Conservation (phyloP, 257 asterid genomes). For the Solanum gandarillasii region DNA sequence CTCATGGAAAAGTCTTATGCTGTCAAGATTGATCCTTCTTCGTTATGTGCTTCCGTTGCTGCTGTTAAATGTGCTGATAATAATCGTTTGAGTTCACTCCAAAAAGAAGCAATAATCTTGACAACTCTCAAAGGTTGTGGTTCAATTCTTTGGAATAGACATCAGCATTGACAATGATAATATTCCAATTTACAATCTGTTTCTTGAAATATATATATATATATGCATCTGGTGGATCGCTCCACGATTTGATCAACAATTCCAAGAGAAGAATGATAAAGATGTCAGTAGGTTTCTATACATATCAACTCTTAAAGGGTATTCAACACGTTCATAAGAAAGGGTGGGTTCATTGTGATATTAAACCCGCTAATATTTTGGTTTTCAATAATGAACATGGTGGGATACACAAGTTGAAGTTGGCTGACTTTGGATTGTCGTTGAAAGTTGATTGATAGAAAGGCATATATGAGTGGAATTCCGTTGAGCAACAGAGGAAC, state of each 20-base stretch:
- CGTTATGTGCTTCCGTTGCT: background rate
- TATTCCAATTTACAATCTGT: background rate
- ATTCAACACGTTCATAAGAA: too few species aligned
- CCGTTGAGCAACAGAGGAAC: background rate
- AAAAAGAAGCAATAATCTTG: background rate
- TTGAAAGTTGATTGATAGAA: too few species aligned
- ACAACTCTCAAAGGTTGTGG: too few species aligned
- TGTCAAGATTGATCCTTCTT: too few species aligned
- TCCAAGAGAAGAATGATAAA: too few species aligned
- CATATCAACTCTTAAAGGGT: too few species aligned
- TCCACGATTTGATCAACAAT: background rate
- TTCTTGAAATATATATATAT: background rate
- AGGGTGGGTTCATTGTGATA: too few species aligned
- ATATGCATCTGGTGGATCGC: background rate
- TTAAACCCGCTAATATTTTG: too few species aligned
- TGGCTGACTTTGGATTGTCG: too few species aligned
- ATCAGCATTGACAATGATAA: background rate
- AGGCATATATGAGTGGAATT: background rate
- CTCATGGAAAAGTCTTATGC: background rate
- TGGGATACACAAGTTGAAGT: too few species aligned
- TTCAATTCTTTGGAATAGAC: background rate
- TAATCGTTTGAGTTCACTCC: background rate
- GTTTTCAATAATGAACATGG: too few species aligned
- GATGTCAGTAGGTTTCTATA: too few species aligned
- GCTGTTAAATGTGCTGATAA: background rate